Conservation (phyloP, 768 basidiomycete species). For the Tylopilus sp. region DNA sequence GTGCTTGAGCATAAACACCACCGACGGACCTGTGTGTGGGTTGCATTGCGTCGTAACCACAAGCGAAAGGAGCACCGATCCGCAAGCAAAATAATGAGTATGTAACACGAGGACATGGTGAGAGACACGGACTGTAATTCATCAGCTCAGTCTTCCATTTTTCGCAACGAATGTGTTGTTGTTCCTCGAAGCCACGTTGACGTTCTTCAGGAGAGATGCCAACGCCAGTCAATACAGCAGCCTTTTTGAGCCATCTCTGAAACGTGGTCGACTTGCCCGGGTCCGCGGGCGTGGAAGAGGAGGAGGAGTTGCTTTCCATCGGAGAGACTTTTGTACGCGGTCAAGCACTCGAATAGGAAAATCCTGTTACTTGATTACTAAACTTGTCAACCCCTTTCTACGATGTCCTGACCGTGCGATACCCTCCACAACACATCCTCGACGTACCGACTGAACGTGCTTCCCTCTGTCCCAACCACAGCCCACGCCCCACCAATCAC, state of each 20-base stretch:
- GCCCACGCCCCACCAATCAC: slow-evolving; percentile 55
- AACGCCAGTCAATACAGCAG: slow-evolving; percentile 48
- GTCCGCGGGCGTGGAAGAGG: slow-evolving; percentile 20
- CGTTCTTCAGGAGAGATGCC: slow-evolving; percentile 46
- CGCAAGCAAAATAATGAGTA: slow-evolving; percentile 6
- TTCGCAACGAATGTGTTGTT: slow-evolving; percentile 53
- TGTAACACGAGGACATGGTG: slow-evolving; percentile 8
- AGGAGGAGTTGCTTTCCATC: slow-evolving; percentile 32
- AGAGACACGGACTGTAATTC: slow-evolving; percentile 56
- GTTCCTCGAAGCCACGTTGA: slow-evolving; percentile 30
- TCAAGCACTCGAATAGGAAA: slow-evolving; percentile 9
- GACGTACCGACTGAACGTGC: slow-evolving; percentile 73
- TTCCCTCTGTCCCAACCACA: slow-evolving; percentile 67
- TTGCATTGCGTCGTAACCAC: neutral
- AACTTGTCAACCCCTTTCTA: slow-evolving; percentile 42
- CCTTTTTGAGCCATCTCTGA: slow-evolving; percentile 49
- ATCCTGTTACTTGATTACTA: neutral
- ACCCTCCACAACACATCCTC: slow-evolving; percentile 63
- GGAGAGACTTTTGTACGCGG: neutral
- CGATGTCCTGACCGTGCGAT: slow-evolving; percentile 50
- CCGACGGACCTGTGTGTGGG: slow-evolving; percentile 61
- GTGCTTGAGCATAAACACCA: slow-evolving; percentile 91
- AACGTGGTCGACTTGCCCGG: slow-evolving; percentile 33
- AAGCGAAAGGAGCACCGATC: slow-evolving; percentile 8
- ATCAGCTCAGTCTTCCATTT: slow-evolving; percentile 66